These are phyloP conservation scores for Diplodia intermedia DNA, from an alignment of 2,329 filamentous ascomycete genomes.

Conservation along the genomic window DNA sequence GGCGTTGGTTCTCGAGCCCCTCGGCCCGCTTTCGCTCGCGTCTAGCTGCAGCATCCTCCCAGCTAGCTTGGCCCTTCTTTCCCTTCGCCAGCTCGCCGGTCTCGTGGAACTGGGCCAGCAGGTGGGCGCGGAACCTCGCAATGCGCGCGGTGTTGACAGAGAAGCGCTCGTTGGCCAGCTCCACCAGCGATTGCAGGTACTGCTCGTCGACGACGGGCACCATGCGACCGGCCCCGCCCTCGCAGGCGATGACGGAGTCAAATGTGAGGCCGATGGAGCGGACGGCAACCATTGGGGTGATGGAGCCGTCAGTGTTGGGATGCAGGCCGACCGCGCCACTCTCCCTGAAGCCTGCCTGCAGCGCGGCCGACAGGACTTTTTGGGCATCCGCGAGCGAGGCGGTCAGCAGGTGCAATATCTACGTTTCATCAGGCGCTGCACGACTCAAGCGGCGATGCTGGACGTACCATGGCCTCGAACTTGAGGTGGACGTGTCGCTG, in stretches of 20 bases:
- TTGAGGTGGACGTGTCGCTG: conserved; percentile 76
- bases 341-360: conserved; percentile 86
- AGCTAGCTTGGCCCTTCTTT: conserved; percentile 46
- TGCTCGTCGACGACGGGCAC: conserved; percentile 64
- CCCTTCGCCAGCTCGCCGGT: conserved; percentile 34
- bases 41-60: conserved; percentile 51
- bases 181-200: conserved; percentile 72
- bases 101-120: conserved; percentile 46
- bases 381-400: conserved; percentile 78
- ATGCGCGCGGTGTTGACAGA: conserved; percentile 72
- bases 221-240: conserved; percentile 47
- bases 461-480: conserved; percentile 88
- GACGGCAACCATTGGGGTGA: conserved; percentile 80
- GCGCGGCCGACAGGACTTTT: conserved; percentile 73
- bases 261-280: conserved; percentile 82
- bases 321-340: conserved; percentile 78
- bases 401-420: conserved; percentile 90
- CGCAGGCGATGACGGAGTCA: conserved; percentile 77
- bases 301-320: conserved; percentile 45
- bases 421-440: conserved; percentile 38
- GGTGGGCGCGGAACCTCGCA: conserved; percentile 64
- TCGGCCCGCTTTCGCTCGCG: conserved; percentile 51
- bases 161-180: conserved; percentile 78
- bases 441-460: conserved; percentile 24
- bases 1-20: conserved; percentile 47